Percentiles rank a stretch among this genome's conserved stretches.
Evolutionary conservation across 192 early-diverging fungal genomes (phyloP).

Genomic region (Backusella macrospora): DNA sequence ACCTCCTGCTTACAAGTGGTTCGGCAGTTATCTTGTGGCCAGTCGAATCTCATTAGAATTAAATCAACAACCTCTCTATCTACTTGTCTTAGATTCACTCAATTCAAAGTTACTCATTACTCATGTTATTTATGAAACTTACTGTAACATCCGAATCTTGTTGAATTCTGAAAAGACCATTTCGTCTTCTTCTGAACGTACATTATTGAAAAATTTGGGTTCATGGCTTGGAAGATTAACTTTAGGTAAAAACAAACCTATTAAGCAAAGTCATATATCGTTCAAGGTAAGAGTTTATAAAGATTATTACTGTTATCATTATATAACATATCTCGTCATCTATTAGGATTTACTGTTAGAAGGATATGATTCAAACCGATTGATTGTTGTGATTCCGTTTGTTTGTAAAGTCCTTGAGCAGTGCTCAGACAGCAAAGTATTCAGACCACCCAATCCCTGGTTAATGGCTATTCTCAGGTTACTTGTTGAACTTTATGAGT

Average conservation of each 20-base stretch:
- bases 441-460: constrained; percentile 97
- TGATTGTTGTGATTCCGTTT: constrained; percentile 98
- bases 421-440: constrained; percentile 80
- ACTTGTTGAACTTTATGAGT: constrained; percentile 91
- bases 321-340: neutral
- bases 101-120: constrained; percentile 63
- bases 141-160: constrained; percentile 81
- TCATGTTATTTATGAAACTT: constrained; percentile 88
- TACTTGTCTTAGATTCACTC: constrained; percentile 79
- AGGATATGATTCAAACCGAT: constrained; percentile 81
- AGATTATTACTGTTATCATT: neutral
- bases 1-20: constrained; percentile 76
- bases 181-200: constrained; percentile 84
- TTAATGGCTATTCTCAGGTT: constrained; percentile 93
- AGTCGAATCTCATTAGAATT: constrained; percentile 95
- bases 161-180: constrained; percentile 94
- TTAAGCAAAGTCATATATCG: constrained; percentile 91
- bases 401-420: constrained; percentile 98
- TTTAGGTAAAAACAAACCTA: constrained; percentile 89
- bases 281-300: constrained; percentile 69
- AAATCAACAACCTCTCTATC: constrained; percentile 93
- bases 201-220: constrained; percentile 93
- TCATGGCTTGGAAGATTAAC: constrained; percentile 96
- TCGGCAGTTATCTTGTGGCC: constrained; percentile 92
- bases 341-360: constrained; percentile 83